Conservation (phyloP, 106 monocot species). For the Agapanthus africanus region DNA sequence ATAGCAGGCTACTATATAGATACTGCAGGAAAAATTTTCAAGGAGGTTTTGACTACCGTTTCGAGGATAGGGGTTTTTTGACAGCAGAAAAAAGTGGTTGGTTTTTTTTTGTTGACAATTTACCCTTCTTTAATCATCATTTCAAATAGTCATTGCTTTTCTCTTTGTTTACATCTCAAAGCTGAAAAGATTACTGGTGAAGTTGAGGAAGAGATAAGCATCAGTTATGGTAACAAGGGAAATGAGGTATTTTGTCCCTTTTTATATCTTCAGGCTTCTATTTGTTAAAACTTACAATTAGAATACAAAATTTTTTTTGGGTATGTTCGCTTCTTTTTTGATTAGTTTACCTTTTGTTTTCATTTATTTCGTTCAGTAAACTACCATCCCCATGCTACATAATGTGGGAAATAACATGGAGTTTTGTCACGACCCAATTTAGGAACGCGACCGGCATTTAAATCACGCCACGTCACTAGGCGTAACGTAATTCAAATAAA, state of each 20-base stretch:
- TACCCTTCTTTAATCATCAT: no score
- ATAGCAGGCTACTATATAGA: no score
- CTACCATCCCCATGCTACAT: background rate
- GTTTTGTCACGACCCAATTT: no score
- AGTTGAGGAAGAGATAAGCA: slow-evolving; percentile 65
- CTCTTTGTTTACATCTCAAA: slow-evolving; percentile 14
- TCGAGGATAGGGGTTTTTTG: no score
- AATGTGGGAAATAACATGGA: background rate
- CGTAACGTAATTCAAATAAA: no score
- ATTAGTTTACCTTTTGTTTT: background rate
- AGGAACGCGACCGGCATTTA: no score
- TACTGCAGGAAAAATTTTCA: no score
- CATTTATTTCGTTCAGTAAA: background rate
- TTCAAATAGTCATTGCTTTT: background rate
- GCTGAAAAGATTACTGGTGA: slow-evolving; percentile 38
- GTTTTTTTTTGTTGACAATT: no score
- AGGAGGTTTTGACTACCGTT: no score
- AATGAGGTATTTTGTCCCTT: slow-evolving; percentile 70
- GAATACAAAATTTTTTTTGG: background rate
- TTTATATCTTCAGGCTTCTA: background rate
- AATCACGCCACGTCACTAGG: no score
- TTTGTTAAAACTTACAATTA: background rate
- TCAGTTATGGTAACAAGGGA: slow-evolving; percentile 97
- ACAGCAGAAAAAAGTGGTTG: slow-evolving; percentile 30
- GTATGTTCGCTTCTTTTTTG: no score